Percentiles rank a stretch among this genome's conserved stretches.
Evolutionary conservation across 345 rosid species (phyloP).

Genomic region (Cardamine resedifolia): DNA sequence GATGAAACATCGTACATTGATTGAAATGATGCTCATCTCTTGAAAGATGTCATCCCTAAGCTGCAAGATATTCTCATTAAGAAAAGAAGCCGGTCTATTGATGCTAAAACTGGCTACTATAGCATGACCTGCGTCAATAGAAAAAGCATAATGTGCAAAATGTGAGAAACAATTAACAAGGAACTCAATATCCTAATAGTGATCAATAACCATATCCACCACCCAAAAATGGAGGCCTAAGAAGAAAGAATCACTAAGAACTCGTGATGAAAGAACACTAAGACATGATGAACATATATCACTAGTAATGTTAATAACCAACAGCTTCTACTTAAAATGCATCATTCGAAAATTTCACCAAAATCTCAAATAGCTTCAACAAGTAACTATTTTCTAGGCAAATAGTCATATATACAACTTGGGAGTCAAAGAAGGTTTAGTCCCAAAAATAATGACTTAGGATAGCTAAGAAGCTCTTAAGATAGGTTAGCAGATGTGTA

Average conservation of each 20-base stretch:
- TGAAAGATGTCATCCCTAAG: constrained; percentile 68
- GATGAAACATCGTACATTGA: constrained; percentile 46
- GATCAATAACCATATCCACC: neutral
- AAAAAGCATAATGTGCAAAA: neutral
- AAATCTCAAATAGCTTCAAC: neutral
- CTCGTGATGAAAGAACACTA: neutral
- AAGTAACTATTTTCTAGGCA: neutral
- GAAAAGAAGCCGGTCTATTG: constrained; percentile 54
- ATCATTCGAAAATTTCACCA: neutral
- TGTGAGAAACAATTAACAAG: constrained; percentile 15
- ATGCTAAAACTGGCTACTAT: constrained; percentile 73
- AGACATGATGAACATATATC: neutral
- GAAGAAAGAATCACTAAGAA: neutral
- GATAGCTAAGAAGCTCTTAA: neutral
- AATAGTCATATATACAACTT: neutral
- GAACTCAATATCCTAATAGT: neutral
- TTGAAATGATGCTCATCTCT: constrained; percentile 61
- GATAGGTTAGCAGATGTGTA: neutral
- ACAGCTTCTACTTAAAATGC: neutral
- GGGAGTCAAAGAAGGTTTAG: neutral
- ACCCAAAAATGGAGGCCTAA: neutral
- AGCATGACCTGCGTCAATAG: constrained; percentile 63
- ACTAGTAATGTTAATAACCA: neutral
- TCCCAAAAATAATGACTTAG: neutral
- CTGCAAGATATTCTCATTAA: constrained; percentile 56